Evolutionary conservation across 176 grass and related monocot species (phyloP), one percentile per base, ranked within the genome.

Genomic region (Ensete glaucum): DNA sequence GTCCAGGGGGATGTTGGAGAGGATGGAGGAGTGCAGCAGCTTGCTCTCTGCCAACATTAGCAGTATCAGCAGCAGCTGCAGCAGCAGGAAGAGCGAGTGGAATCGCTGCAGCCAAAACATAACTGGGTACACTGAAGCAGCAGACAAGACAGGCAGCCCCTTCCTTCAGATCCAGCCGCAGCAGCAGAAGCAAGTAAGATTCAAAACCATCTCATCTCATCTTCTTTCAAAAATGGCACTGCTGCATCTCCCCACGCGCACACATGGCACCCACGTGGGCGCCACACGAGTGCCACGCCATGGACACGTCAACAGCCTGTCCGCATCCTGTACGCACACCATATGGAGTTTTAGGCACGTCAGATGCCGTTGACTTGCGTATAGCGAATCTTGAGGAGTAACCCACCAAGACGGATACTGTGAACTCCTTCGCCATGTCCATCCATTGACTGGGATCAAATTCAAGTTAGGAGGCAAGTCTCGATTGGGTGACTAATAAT

Each of bases 1-100:
- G 83, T 96, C 93, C 9, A 92, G 86, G 52, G 93, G 93, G 11
- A 92, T 88, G 93, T 77, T 84, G 29, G 89, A 96, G 71, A 76
- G 83, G 77, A 92, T 92, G 85, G 93, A 81, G 10, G 93, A 96
- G 72, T 92, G 89, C 83, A 73, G 77, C 62, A 64, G 75, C 58
- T 79, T 87, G 11, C 53, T 67, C 0, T 51, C 68, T 20, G 9
- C 21, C 49, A 80, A 73, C 69, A 19, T 21, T 55, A 24, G 24
- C 12, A 23, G 27, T 14, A 71, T 14, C 69, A 19, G 34, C 10
- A 57, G 14, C 64, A 55, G 20, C 49, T 60, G 27, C 17, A 64
- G 56, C 54, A 53, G n/a, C 22, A 60, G 34, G 34, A 43, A 70
- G 20, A n/a, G 67, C 67, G 67, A 70, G 34, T 50, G 67, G 12